phyloP scores from a whole-genome alignment of 2,329 filamentous ascomycete species.

The Alternaria panax region DNA sequence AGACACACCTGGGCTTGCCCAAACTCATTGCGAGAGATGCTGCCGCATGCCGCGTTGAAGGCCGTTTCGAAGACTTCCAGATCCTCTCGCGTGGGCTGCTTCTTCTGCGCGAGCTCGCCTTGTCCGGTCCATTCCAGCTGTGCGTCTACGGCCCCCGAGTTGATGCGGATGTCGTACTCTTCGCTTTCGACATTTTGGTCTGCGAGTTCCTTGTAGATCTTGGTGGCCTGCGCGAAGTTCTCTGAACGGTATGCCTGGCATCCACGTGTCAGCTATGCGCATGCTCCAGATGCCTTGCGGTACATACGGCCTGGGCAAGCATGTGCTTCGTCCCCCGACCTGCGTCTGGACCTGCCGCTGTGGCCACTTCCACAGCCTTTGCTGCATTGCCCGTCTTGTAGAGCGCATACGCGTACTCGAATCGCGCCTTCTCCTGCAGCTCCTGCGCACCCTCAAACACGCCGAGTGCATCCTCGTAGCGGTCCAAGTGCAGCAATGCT shows the following conservation, averaged over 20 bases:
- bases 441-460: constrained; percentile 68
- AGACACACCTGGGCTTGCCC: constrained; percentile 70
- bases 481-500: constrained; percentile 81
- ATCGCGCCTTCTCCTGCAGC: constrained; percentile 66
- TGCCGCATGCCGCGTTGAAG: constrained; percentile 79
- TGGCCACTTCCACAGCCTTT: constrained; percentile 66
- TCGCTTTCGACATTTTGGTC: constrained; percentile 63
- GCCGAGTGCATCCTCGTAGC: constrained; percentile 78
- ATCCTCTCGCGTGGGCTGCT: constrained; percentile 66
- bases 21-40: constrained; percentile 73
- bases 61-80: constrained; percentile 80
- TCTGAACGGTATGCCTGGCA: constrained; percentile 74
- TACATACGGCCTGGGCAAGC: constrained; percentile 66
- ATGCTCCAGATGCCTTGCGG: not conserved
- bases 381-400: constrained; percentile 78
- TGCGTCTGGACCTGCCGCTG: constrained; percentile 38
- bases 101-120: constrained; percentile 60
- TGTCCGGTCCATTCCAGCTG: constrained; percentile 75
- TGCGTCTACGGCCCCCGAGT: constrained; percentile 73
- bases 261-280: constrained; percentile 22
- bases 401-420: constrained; percentile 82
- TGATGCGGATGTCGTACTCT: constrained; percentile 78
- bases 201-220: constrained; percentile 68
- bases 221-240: constrained; percentile 71
- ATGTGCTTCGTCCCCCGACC: constrained; percentile 65